Evolutionary conservation across 2,329 filamentous ascomycete genomes (phyloP).

Genomic region (Endothia cerciana): DNA sequence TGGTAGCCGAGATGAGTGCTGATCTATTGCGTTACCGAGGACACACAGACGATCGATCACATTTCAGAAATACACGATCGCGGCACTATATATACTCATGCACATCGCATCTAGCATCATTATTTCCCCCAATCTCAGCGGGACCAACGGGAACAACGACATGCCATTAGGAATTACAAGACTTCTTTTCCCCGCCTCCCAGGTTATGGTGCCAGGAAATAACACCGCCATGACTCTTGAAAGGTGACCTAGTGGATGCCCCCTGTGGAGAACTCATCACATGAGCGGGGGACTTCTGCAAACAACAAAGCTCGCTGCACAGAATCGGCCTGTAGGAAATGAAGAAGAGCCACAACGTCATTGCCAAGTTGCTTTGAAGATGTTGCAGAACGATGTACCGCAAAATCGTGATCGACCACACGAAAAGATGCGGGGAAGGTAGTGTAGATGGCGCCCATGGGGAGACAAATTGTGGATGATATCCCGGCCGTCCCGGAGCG

Average conservation of each 20-base stretch:
- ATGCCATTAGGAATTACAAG: background rate
- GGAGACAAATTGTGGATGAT: background rate
- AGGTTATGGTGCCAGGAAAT: background rate
- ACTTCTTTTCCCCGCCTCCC: background rate
- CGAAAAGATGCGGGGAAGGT: background rate
- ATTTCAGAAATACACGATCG: background rate
- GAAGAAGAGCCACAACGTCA: slow-evolving; percentile 3
- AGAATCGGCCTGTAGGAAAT: background rate
- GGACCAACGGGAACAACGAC: background rate
- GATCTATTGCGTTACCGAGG: background rate
- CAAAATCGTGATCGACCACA: background rate
- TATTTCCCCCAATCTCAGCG: background rate
- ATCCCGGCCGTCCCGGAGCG: background rate
- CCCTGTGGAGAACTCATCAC: slow-evolving; percentile 5
- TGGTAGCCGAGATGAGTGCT: background rate
- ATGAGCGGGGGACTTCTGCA: slow-evolving; percentile 3
- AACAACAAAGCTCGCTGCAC: background rate
- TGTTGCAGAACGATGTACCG: background rate
- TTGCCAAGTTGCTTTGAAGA: background rate
- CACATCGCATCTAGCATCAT: background rate
- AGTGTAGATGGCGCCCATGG: background rate
- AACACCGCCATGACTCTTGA: background rate
- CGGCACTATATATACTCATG: background rate
- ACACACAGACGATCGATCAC: background rate
- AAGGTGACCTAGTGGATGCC: slow-evolving; percentile 1